Conservation (phyloP, 2,329 filamentous ascomycete genomes). For the Colletotrichum tanaceti region DNA sequence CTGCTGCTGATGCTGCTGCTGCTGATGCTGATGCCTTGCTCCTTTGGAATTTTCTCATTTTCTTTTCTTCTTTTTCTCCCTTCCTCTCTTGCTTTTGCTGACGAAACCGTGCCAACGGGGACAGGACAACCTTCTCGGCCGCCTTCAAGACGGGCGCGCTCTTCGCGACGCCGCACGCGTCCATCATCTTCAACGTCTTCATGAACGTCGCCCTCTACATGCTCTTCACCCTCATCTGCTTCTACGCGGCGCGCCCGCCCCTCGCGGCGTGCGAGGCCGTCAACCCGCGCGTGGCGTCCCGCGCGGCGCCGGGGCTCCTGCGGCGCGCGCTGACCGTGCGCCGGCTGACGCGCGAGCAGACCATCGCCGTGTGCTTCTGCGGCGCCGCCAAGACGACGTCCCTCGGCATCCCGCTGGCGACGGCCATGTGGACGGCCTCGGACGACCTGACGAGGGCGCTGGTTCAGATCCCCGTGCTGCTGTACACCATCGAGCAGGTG, state of each 20-base stretch:
- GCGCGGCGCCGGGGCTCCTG: conserved; percentile 46
- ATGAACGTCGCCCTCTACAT: conserved; percentile 73
- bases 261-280: conserved; percentile 47
- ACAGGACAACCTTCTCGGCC: conserved; percentile 75
- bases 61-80: not conserved
- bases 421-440: conserved; percentile 73
- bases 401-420: conserved; percentile 74
- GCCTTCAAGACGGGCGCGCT: conserved; percentile 74
- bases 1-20: no score
- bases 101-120: not conserved
- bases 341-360: conserved; percentile 69
- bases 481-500: conserved; percentile 70
- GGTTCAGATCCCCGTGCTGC: conserved; percentile 72
- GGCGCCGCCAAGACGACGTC: conserved; percentile 79
- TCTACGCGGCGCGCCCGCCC: conserved; percentile 60
- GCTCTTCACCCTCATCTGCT: conserved; percentile 72
- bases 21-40: no score
- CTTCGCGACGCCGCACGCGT: conserved; percentile 66
- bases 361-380: conserved; percentile 79
- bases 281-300: conserved; percentile 47
- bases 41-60: no score
- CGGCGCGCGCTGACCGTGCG: conserved; percentile 57
- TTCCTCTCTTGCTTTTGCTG: not conserved
- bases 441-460: conserved; percentile 66
- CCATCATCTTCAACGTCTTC: conserved; percentile 74